These are phyloP conservation scores for Chalciporus chontae DNA, from an alignment of 768 basidiomycete genomes.

Conservation along the genomic window DNA sequence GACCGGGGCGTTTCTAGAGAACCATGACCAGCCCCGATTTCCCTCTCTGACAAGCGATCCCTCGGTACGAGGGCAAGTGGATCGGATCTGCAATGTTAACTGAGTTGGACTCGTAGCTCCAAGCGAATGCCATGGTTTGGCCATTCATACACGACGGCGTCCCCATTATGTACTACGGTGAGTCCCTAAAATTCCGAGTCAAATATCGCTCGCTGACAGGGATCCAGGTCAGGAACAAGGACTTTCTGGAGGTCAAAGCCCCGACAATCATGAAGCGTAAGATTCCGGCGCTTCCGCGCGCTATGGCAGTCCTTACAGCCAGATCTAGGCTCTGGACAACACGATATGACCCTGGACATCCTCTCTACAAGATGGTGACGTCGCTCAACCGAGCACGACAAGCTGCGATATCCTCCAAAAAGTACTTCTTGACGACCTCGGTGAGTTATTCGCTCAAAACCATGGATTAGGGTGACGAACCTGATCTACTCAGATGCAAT, in stretches of 20 bases:
- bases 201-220: not conserved
- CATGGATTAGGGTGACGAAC: not conserved
- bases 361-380: conserved; percentile 44
- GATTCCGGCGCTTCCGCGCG: not conserved
- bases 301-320: conserved; percentile 3
- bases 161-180: conserved; percentile 50
- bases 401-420: conserved; percentile 41
- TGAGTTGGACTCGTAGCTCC: conserved; percentile 29
- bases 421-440: conserved; percentile 44
- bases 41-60: conserved; percentile 39
- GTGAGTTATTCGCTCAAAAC: conserved; percentile 28
- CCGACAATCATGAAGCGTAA: conserved; percentile 51
- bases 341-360: conserved; percentile 47
- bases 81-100: not conserved
- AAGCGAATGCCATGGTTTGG: conserved; percentile 48
- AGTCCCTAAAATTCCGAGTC: not conserved
- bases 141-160: conserved; percentile 49
- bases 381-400: conserved; percentile 53
- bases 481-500: conserved; percentile 38
- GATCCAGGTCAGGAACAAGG: conserved; percentile 47
- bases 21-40: conserved; percentile 53
- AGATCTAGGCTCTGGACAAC: conserved; percentile 56
- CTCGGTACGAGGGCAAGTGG: conserved; percentile 29
- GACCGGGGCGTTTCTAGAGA: conserved; percentile 50
- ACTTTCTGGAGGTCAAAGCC: conserved; percentile 41